Evolutionary conservation across 2,329 filamentous ascomycete genomes (phyloP), one percentile per base, ranked within the genome.

Genomic region (Chrysoporthe puriensis): DNA sequence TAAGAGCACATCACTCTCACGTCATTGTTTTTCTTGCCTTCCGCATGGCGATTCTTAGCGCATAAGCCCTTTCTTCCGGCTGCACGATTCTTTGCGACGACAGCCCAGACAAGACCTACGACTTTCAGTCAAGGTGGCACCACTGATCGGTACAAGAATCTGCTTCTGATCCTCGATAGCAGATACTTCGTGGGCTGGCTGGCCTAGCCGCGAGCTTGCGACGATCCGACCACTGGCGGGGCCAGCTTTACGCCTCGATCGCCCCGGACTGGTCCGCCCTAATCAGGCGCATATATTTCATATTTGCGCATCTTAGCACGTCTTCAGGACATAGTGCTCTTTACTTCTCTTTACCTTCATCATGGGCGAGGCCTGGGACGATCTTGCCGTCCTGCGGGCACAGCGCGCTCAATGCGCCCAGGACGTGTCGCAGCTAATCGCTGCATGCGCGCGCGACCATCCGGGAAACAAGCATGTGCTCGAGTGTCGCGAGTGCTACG

Each of bases 401-500:
- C 69, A 64, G 63, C 69, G 70, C 36, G 66, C 71, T 42, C 74
- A 77, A 54, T 83, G 83, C 69, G 75, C 77, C 50, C 74, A 79
- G 18, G 80, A 83, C 64, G 76, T 85, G 26, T 75, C 80, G 43
- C 76, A 74, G 4, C 78, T 86, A 69, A 82, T 79, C 69, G 72
- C 73, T 21, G 73, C 75, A n/a, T 86, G 85, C 73, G 72, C 73
- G 32, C 74, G 76, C 43, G 77, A 81, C 18, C 84, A 84, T 70
- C 63, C 69, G 26, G 77, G 75, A 54, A 81, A 82, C 71, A 73
- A 72, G 56, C 79, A 82, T 61, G 75, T 84, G 16, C 71, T 78
- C 8, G 79, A 85, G 57, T 88, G 85, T 72, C 72, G 79, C 11
- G 76, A 79, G 34, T 87, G 85, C 73, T 85, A 83, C 75, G 75